Evolutionary conservation across 2,329 filamentous ascomycete genomes (phyloP), one percentile per base, ranked within the genome.

Genomic region (Xylariaceae sp.): DNA sequence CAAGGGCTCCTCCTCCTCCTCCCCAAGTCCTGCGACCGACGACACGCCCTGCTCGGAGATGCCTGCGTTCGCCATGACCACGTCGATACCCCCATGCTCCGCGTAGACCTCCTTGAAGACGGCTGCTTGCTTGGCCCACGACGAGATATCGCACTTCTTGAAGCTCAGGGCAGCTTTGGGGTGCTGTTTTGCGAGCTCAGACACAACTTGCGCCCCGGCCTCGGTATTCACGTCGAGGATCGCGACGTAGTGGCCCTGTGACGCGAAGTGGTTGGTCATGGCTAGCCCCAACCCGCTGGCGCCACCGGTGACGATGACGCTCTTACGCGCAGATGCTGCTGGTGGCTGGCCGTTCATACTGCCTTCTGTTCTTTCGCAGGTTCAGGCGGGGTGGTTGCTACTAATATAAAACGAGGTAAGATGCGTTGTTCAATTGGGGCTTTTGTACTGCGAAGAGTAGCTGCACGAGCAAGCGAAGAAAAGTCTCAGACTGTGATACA

Each of bases 51-150:
- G 60, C 52, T 69, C 68, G 0, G 68, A 67, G 26, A 76, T 64
- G 1, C 72, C 72, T 0, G 72, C 72, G 48, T 75, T 75, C 19
- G 71, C 72, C 53, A 73, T 66, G 6, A 74, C 71, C 3, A 73
- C 48, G 42, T 76, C 70, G 15, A 75, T 42, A 11, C 56, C 53
- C 2, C 67, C 66, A n/a, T 58, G 54, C 12, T 57, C 43, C 3
- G 48, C 44, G 37, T 60, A 55, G 2, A 64, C 51, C 18, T 60
- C 53, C 41, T 57, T 51, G 37, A 69, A 69, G 0, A 56, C 64
- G 0, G 51, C 44, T 0, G 59, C 61, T 34, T 66, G 62, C 31
- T 56, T 58, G 18, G 63, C 56, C 55, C 67, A 70, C 3, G 60
- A 63, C 0, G 64, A 54, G 6, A 70, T 57, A 38, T 69, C 62